phyloP scores from a whole-genome alignment of 192 early-diverging fungal species.

The Gonapodya sp. region DNA sequence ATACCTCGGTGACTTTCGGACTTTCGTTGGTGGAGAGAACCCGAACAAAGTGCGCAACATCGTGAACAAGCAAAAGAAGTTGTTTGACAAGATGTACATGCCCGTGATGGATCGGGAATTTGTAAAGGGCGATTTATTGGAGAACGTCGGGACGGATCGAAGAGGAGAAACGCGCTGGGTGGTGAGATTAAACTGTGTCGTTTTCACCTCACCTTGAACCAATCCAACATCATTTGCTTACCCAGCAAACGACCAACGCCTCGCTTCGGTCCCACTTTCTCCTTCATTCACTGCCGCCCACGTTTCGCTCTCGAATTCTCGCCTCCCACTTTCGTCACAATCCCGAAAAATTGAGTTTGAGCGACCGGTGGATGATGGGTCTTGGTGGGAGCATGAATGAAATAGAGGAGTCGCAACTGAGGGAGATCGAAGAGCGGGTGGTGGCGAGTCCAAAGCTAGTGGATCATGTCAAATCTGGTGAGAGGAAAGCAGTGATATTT shows the following conservation, averaged over 20 bases:
- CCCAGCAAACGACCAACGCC: too few relatives aligned
- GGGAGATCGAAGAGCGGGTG: slow-evolving; percentile 16
- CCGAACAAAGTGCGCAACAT: slow-evolving; percentile 94
- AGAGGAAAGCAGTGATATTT: neutral
- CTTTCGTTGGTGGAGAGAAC: slow-evolving; percentile 78
- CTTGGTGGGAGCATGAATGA: slow-evolving; percentile 14
- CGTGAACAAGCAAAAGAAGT: slow-evolving; percentile 62
- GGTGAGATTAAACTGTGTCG: too few relatives aligned
- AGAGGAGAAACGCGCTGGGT: neutral
- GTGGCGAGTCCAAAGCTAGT: slow-evolving; percentile 26
- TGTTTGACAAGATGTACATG: slow-evolving; percentile 47
- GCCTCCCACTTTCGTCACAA: neutral
- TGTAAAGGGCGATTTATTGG: neutral
- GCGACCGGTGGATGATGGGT: slow-evolving; percentile 13
- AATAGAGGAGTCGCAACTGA: slow-evolving; percentile 24
- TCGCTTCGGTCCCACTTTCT: too few relatives aligned
- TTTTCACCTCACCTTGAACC: too few relatives aligned
- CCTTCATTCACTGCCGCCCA: neutral
- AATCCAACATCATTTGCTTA: too few relatives aligned
- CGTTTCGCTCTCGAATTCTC: neutral
- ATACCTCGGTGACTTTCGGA: slow-evolving; percentile 88
- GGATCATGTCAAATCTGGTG: neutral
- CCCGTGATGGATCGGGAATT: slow-evolving; percentile 29
- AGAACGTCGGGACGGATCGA: neutral
- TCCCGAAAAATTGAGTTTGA: neutral